Percentiles rank a stretch among this genome's conserved stretches.
Evolutionary conservation across 2,329 filamentous ascomycete species (phyloP).

Genomic region (Neofusicoccum laricinum): DNA sequence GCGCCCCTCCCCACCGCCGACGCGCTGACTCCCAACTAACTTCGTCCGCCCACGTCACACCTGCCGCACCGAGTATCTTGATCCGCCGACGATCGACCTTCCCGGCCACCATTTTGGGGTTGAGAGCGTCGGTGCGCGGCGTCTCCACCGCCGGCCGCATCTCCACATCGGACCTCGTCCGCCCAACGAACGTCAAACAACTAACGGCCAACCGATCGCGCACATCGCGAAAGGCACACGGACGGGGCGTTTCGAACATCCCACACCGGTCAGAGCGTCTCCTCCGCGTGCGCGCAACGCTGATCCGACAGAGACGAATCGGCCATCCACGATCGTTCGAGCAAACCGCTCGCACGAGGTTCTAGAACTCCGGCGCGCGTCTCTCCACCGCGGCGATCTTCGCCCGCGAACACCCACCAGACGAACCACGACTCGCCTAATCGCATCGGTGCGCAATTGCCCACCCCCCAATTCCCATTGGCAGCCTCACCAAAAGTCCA

Average conservation of each 20-base stretch:
- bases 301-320: background rate
- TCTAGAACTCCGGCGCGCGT: background rate
- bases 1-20: background rate
- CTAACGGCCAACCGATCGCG: background rate
- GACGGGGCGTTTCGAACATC: no score
- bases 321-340: no score
- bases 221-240: no score
- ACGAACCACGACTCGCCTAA: background rate
- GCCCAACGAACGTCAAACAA: background rate
- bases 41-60: constrained; percentile 3
- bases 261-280: no score
- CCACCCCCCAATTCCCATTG: background rate
- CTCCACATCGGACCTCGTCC: background rate
- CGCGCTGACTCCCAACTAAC: background rate
- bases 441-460: constrained; percentile 28
- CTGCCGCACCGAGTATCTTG: constrained; percentile 6
- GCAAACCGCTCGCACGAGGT: background rate
- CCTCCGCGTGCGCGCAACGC: background rate
- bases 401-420: background rate
- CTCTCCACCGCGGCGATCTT: background rate
- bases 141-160: background rate
- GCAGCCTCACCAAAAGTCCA: background rate
- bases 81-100: constrained; percentile 6
- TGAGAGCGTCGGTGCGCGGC: background rate
- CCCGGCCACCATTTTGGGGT: background rate